Base-by-base conservation (phyloP, 768 basidiomycete genomes). In the Lactifluus subvellereus region DNA sequence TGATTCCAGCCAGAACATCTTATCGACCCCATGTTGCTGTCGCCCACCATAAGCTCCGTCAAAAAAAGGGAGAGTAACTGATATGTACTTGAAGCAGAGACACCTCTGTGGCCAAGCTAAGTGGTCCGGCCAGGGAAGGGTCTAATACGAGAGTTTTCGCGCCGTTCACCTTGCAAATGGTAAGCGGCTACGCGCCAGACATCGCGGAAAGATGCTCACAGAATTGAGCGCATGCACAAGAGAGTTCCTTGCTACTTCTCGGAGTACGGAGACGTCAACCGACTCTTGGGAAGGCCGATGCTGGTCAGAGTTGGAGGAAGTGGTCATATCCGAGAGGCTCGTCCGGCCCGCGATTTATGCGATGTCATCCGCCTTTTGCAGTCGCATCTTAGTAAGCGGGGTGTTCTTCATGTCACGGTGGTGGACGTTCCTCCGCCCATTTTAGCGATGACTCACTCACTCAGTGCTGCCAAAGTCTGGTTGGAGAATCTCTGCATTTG, bases 1-100 rank as follows among this genome's bases (percentile, higher is more conserved):
- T 11, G 88, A 74, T 75, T 98, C 97, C 27, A 99, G 84, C 96
- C 97, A 99, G 77, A 95, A 97, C 91, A 99, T 96, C 79, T 97
- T 97, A 78, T 98, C 95, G 3, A 99, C 93, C 6, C 94, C 95
- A 85, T 98, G 95, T 72, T 98, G 91, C 96, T 98, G 68, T 59
- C 27, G 13, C 33, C n/a, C 18, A 32, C 42, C 40, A 61, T 60
- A 50, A 37, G 51, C 6, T 6, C 20, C 32, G 6, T 55, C 1
- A 47, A 16, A 45, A 33, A 38, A 35, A 4, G 30, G 38, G 40
- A 30, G 13, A n/a, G 22, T 45, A 4, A 4, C 11, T 20, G 27
- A 4, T 42, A 70, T 69, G 33, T 56, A 94, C 97, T 85, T 98
- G 98, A 59, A 98, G 78, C 16, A 95, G 74, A 1, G 94, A 84